A percentile compares a stretch with the other conserved stretches of the same genome.
Evolutionary conservation across 2,329 filamentous ascomycete genomes (phyloP).

Genomic region (Aschersonia sp.): DNA sequence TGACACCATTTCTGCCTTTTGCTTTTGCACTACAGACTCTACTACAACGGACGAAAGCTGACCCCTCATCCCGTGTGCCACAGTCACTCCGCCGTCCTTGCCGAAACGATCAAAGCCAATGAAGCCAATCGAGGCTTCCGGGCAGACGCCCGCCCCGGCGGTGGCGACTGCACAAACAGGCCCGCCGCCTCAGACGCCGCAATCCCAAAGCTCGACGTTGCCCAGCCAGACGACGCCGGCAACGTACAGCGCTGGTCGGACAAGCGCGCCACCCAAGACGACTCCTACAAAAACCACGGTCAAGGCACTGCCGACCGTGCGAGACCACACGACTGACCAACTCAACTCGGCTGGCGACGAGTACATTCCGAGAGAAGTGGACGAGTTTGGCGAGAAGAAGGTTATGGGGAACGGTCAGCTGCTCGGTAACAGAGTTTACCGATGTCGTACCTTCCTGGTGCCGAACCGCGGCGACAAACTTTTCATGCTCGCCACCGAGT

Average conservation of each 20-base stretch:
- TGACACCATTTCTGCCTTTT: too few relatives aligned
- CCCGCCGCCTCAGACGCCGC: slow-evolving; percentile 39
- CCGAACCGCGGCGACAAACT: slow-evolving; percentile 83
- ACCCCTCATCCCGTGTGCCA: slow-evolving; percentile 1
- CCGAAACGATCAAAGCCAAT: slow-evolving; percentile 46
- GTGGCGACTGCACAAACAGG: slow-evolving; percentile 19
- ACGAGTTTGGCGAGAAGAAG: slow-evolving; percentile 90
- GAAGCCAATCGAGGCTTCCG: slow-evolving; percentile 46
- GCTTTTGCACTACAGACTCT: background rate
- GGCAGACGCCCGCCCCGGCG: slow-evolving; percentile 31
- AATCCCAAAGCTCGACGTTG: slow-evolving; percentile 31
- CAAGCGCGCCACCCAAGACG: slow-evolving; percentile 54
- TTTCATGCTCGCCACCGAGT: slow-evolving; percentile 98
- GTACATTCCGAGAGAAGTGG: slow-evolving; percentile 84
- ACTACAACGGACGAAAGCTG: background rate
- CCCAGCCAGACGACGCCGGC: slow-evolving; percentile 25
- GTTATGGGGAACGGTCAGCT: slow-evolving; percentile 72
- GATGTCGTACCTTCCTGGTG: slow-evolving; percentile 85
- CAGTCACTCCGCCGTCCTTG: slow-evolving; percentile 33
- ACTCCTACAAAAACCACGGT: slow-evolving; percentile 72
- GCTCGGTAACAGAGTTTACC: slow-evolving; percentile 71
- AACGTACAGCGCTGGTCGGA: slow-evolving; percentile 21
- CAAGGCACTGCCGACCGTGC: slow-evolving; percentile 87
- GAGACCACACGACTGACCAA: slow-evolving; percentile 95
- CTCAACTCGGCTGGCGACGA: slow-evolving; percentile 81